Conservation (phyloP, 2,329 filamentous ascomycete genomes). For the Pseudocercospora fijiensis region DNA sequence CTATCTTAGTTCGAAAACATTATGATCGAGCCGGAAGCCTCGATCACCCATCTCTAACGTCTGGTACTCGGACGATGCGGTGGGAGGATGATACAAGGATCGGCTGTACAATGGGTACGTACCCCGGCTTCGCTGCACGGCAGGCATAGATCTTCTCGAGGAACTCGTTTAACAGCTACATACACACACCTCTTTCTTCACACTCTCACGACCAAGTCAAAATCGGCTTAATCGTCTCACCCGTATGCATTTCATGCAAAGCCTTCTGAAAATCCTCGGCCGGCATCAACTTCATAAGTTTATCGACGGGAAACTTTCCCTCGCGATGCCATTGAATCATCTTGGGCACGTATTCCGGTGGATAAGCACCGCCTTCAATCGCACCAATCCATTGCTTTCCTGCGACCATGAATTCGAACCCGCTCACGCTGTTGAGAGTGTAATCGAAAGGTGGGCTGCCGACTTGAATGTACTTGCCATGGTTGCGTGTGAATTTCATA, state of each 20-base stretch:
- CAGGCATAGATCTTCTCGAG: not conserved
- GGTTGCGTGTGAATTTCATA: slow-evolving; percentile 45
- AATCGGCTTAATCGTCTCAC: slow-evolving; percentile 45
- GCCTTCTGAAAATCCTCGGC: slow-evolving; percentile 45
- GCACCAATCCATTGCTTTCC: slow-evolving; percentile 53
- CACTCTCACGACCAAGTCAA: slow-evolving; percentile 39
- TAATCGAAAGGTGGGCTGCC: slow-evolving; percentile 49
- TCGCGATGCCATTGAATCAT: slow-evolving; percentile 53
- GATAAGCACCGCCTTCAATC: slow-evolving; percentile 48
- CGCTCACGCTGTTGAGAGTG: slow-evolving; percentile 43
- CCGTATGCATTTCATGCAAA: slow-evolving; percentile 45
- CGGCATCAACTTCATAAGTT: slow-evolving; percentile 47
- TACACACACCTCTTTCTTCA: not conserved
- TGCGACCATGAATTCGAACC: slow-evolving; percentile 48
- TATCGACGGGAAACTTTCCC: slow-evolving; percentile 50
- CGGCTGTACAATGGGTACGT: not conserved
- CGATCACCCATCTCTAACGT: not conserved
- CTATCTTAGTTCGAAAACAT: not conserved
- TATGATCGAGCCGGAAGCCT: not conserved
- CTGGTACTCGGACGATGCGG: not conserved
- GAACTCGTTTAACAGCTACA: not conserved
- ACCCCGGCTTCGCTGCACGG: not conserved
- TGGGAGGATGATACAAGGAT: not conserved
- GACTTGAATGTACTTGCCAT: slow-evolving; percentile 53
- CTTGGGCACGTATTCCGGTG: slow-evolving; percentile 47